phyloP scores from a whole-genome alignment of 345 rosid species.

The Streptanthus diversifolius region DNA sequence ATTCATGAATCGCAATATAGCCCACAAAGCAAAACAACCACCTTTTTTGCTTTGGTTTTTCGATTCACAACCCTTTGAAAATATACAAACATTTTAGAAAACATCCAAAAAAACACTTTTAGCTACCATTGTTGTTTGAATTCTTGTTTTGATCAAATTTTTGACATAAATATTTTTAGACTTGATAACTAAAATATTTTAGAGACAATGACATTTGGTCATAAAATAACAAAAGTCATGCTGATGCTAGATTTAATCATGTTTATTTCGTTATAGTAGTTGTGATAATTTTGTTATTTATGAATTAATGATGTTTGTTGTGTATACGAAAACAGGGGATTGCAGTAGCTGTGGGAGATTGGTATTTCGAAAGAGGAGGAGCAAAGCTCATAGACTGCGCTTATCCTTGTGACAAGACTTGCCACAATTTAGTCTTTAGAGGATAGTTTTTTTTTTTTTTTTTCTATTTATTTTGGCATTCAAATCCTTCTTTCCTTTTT shows the following conservation, averaged over 20 bases:
- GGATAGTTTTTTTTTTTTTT: not conserved
- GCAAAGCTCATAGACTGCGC: constrained; percentile 74
- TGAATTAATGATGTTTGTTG: not conserved
- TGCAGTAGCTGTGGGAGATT: constrained; percentile 88
- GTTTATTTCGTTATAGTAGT: not conserved
- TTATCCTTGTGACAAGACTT: constrained; percentile 85
- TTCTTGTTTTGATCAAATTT: not conserved
- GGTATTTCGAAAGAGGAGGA: constrained; percentile 73
- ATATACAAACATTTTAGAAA: not conserved
- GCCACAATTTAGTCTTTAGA: constrained; percentile 85
- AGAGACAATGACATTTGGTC: not conserved
- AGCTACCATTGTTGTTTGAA: not conserved
- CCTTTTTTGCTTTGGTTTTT: not conserved
- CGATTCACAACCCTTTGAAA: not conserved
- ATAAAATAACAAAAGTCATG: not conserved
- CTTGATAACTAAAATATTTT: not conserved
- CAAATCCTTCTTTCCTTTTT: not conserved
- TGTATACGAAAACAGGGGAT: constrained; percentile 53
- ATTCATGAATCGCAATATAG: not conserved
- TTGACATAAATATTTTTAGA: not conserved
- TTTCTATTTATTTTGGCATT: not conserved
- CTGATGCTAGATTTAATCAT: not conserved
- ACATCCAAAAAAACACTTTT: not conserved
- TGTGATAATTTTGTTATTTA: not conserved
- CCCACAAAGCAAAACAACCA: not conserved